Base-by-base conservation (phyloP, 768 basidiomycete species). In the Postia placenta region DNA sequence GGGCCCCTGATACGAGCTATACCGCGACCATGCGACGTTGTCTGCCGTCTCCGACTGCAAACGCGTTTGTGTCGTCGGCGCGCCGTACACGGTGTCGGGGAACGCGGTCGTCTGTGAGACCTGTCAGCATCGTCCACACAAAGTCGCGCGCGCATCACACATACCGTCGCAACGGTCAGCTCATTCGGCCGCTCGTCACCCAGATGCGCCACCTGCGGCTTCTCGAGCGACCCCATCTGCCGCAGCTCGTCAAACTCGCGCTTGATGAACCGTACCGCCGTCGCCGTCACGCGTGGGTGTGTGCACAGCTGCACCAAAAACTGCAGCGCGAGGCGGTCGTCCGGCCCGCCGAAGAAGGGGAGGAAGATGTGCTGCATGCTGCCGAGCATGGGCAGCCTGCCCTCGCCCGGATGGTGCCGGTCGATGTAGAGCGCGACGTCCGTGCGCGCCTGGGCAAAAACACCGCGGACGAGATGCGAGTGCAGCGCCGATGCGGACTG, bases 301-400 rank as follows among this genome's bases (percentile, higher is more conserved):
- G 75, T 70, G 63, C 89, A 94, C 24, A 96, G 69, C 65, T 94
- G 93, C 12, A 86, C 77, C 20, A 89, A 85, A 56, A 97, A 81
- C 25, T 87, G 81, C 28, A 98, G 69, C 0, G 92, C 90, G 15
- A 92, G 73, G 2, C 95, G 75, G 62, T 96, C 94, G 64, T 98
- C 95, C 0, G 92, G 87, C 0, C 95, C 95, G 20, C 95, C 95
- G 63, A 92, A 88, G 77, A 97, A 97, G 0, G 92, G 88, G 11
- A 96, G 59, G 67, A 92, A 87, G 12, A 97, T 56, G 60, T 91
- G 87, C 59, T 82, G 75, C 7, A 50, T 51, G 38, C 58, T 64
- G 35, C 67, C 67, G 40, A 64, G 64, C 37, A 54, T 51, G 0
- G 59, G 55, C 26, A 60, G 45, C 7, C 56, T 25, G 1, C n/a